phyloP scores from a whole-genome alignment of 2,329 filamentous ascomycete species.

The Hymenoscyphus scutula region DNA sequence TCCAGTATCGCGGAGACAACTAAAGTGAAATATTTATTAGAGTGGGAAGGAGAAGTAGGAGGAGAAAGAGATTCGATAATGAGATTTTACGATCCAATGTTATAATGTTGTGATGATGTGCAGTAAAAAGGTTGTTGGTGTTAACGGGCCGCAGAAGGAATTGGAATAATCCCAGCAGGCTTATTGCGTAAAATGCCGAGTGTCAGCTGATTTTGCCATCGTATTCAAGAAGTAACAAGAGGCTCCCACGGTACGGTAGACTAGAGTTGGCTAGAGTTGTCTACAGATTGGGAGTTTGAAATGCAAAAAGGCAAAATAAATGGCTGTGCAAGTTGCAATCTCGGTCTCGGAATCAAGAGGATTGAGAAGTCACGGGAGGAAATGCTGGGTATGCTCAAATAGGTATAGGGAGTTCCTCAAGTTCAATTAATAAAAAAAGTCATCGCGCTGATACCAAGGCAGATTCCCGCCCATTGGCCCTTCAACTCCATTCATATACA shows the following conservation, averaged over 20 bases:
- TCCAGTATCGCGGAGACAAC: too few species aligned
- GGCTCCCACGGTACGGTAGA: neutral
- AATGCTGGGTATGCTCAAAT: neutral
- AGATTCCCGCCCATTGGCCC: neutral
- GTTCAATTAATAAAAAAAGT: neutral
- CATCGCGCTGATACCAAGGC: neutral
- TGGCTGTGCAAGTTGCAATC: neutral
- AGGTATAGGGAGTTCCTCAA: neutral
- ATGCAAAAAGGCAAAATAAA: neutral
- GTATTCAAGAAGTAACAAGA: neutral
- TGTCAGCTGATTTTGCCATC: neutral
- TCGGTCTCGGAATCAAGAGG: neutral
- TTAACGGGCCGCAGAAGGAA: neutral
- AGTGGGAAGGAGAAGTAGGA: too few species aligned
- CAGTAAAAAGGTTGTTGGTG: neutral
- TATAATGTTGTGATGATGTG: neutral
- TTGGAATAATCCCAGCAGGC: too few species aligned
- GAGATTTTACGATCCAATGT: too few species aligned
- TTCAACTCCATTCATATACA: conserved; percentile 7
- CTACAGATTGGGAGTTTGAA: neutral
- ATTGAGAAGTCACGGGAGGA: neutral
- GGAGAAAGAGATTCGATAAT: too few species aligned
- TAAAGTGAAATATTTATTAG: too few species aligned
- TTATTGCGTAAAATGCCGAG: neutral
- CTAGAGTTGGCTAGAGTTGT: too few species aligned